These are phyloP conservation scores for Penicillium odoratum DNA, from an alignment of 495 filamentous ascomycete genomes.

Conservation along the genomic window DNA sequence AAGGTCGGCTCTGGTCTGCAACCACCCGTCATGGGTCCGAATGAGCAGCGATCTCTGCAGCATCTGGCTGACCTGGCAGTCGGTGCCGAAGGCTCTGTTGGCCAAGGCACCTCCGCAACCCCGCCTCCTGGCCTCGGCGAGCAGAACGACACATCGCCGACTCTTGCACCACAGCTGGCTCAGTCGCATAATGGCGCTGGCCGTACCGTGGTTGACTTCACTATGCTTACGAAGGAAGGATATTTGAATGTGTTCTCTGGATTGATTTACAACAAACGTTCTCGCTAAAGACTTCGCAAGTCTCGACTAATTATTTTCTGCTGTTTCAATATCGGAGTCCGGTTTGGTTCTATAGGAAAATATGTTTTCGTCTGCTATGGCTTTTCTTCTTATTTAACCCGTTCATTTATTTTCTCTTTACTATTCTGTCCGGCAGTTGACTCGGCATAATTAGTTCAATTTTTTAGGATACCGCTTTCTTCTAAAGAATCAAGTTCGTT, in stretches of 20 bases:
- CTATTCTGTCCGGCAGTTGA: neutral
- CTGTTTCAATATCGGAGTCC: neutral
- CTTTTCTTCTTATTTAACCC: neutral
- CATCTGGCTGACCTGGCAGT: conserved; percentile 66
- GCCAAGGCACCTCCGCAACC: conserved; percentile 31
- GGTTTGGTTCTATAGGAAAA: neutral
- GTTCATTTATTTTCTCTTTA: neutral
- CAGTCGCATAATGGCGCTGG: conserved; percentile 28
- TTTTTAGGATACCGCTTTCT: too few species aligned
- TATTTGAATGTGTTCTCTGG: conserved; percentile 50
- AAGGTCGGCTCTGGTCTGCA: conserved; percentile 26
- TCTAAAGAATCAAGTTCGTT: too few species aligned
- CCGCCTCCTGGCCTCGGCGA: conserved; percentile 39
- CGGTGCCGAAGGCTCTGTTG: conserved; percentile 45
- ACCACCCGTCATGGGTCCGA: conserved; percentile 42
- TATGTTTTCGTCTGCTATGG: neutral
- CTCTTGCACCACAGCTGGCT: conserved; percentile 30
- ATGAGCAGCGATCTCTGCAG: conserved; percentile 56
- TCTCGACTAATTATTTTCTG: neutral
- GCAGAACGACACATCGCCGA: conserved; percentile 31
- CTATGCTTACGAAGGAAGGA: conserved; percentile 45
- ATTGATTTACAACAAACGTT: conserved; percentile 37
- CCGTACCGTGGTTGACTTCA: conserved; percentile 45
- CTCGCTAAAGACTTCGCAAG: neutral
- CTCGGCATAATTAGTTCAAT: neutral